phyloP scores from a whole-genome alignment of 2,329 filamentous ascomycete species.

The Hypoxylon sp. region DNA sequence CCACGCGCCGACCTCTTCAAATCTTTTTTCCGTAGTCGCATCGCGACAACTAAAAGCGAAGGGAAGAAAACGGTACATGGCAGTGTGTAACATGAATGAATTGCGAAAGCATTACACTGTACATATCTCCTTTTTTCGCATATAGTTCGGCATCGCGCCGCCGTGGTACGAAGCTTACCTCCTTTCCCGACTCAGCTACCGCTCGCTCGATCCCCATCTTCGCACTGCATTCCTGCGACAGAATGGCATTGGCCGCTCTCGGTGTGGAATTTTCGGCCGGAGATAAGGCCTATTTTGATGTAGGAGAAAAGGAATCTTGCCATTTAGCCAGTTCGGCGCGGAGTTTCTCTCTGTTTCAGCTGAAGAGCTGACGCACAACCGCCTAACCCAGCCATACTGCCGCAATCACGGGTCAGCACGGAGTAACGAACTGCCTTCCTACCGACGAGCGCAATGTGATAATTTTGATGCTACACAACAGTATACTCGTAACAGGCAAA shows the following conservation, averaged over 20 bases:
- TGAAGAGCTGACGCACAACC: slow-evolving; percentile 12
- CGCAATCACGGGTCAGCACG: slow-evolving; percentile 14
- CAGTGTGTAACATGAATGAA: not conserved
- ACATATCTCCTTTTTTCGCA: slow-evolving; percentile 34
- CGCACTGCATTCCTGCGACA: not conserved
- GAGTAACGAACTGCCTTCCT: slow-evolving; percentile 21
- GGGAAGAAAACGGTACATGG: too few relatives aligned
- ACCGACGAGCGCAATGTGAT: not conserved
- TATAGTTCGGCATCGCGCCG: slow-evolving; percentile 17
- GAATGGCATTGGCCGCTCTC: not conserved
- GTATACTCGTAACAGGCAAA: slow-evolving; percentile 1
- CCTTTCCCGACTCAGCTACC: slow-evolving; percentile 12
- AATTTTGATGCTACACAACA: not conserved
- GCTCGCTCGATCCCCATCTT: slow-evolving; percentile 3
- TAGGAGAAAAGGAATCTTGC: not conserved
- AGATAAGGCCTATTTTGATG: slow-evolving; percentile 16
- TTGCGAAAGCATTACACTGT: slow-evolving; percentile 6
- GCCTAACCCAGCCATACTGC: not conserved
- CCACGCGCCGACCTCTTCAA: slow-evolving; percentile 1
- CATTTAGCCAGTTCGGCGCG: slow-evolving; percentile 21
- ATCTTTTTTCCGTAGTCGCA: slow-evolving; percentile 19
- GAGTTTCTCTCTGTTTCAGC: slow-evolving; percentile 36
- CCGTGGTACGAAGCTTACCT: slow-evolving; percentile 23
- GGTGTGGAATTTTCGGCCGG: slow-evolving; percentile 16
- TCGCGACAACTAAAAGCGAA: slow-evolving; percentile 16